Percentiles rank a stretch among this genome's conserved stretches.
Evolutionary conservation across 257 asterid genomes (phyloP).

Genomic region (Primulina tabacum): DNA sequence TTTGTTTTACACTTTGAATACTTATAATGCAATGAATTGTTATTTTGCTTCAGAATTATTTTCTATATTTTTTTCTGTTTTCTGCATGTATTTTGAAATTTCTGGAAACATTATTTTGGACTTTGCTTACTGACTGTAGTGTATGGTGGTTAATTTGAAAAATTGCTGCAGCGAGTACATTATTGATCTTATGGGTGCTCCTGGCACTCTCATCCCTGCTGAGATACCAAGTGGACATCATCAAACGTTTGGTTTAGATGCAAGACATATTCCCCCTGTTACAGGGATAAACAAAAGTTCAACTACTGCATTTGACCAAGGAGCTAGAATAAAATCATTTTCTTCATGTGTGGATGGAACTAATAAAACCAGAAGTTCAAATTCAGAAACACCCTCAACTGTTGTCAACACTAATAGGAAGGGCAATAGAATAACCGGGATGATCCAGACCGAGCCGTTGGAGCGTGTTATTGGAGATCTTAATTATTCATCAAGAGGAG

Average conservation of each 20-base stretch:
- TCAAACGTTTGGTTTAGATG: slow-evolving; percentile 55
- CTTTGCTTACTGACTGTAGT: neutral
- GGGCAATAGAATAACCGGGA: slow-evolving; percentile 28
- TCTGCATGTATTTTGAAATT: neutral
- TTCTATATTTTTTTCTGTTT: slow-evolving; percentile 8
- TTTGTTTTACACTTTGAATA: neutral
- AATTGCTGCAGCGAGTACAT: slow-evolving; percentile 82
- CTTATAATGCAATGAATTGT: neutral
- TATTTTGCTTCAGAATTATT: neutral
- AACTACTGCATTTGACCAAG: slow-evolving; percentile 30
- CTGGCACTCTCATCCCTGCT: slow-evolving; percentile 91
- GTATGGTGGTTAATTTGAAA: slow-evolving; percentile 16
- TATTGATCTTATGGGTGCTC: slow-evolving; percentile 99
- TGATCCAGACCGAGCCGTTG: slow-evolving; percentile 33
- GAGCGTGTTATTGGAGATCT: slow-evolving; percentile 38
- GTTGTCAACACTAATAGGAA: slow-evolving; percentile 32
- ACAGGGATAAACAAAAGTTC: slow-evolving; percentile 33
- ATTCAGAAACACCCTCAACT: slow-evolving; percentile 36
- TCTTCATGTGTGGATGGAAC: slow-evolving; percentile 33
- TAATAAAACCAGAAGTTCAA: slow-evolving; percentile 27
- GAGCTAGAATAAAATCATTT: slow-evolving; percentile 29
- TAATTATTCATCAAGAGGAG: slow-evolving; percentile 32
- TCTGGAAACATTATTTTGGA: neutral
- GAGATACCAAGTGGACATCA: slow-evolving; percentile 71
- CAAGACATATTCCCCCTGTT: slow-evolving; percentile 37